phyloP scores from a whole-genome alignment of 352 stramenopile species.

The Blastocystis sp. region DNA sequence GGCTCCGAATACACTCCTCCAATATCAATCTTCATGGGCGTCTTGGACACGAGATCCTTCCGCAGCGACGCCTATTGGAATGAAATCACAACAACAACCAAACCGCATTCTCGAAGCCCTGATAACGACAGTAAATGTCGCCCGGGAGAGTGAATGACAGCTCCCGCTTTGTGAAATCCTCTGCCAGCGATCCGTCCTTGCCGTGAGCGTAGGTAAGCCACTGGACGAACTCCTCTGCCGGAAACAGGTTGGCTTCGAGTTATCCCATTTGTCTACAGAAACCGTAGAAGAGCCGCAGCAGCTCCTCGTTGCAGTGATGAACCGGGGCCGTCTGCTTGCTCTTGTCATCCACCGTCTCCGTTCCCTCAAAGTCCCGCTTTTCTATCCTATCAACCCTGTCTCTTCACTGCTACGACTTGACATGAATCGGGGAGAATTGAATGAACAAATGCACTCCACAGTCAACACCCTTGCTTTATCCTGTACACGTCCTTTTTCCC shows the following conservation, averaged over 20 bases:
- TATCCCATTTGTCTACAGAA: background rate
- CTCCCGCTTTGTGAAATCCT: conserved; percentile 78
- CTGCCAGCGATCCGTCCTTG: background rate
- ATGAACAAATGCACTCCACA: no score
- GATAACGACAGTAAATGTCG: conserved; percentile 97
- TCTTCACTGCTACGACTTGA: background rate
- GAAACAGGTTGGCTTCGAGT: conserved; percentile 13
- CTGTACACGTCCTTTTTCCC: no score
- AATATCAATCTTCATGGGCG: conserved; percentile 97
- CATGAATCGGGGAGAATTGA: no score
- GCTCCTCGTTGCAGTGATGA: background rate
- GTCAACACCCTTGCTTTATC: no score
- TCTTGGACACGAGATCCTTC: conserved; percentile 66
- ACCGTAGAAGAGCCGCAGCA: background rate
- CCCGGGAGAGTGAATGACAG: conserved; percentile 92
- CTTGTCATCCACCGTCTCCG: background rate
- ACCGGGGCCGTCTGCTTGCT: no score
- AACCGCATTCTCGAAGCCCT: conserved; percentile 77
- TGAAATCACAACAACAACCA: conserved; percentile 52
- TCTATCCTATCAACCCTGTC: background rate
- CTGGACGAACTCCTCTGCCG: conserved; percentile 13
- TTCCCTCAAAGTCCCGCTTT: background rate
- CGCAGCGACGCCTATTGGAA: conserved; percentile 16
- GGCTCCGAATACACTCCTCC: conserved; percentile 79
- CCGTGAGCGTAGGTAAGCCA: conserved; percentile 52